These are phyloP conservation scores for Plasmodium malariae DNA, from an alignment of 169 alveolate species.

Conservation along the genomic window DNA sequence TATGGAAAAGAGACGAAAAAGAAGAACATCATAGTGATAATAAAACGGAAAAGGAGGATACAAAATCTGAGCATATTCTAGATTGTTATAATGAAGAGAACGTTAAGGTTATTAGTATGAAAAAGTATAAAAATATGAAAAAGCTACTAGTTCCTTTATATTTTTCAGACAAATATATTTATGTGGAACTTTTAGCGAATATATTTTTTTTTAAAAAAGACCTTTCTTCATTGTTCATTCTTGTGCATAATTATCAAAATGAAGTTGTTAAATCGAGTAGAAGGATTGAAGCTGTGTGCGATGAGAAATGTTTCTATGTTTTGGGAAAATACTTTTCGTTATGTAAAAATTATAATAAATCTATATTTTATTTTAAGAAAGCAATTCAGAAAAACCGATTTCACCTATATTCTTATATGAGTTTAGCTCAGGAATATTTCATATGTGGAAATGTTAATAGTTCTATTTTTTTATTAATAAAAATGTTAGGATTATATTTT, in stretches of 20 bases:
- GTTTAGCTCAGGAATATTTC: slow-evolving; percentile 63
- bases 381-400: slow-evolving; percentile 16
- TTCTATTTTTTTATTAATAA: slow-evolving; percentile 13
- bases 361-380: slow-evolving; percentile 41
- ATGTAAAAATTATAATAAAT: not conserved
- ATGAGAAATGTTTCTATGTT: slow-evolving; percentile 20
- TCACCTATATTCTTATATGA: slow-evolving; percentile 30
- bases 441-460: slow-evolving; percentile 41
- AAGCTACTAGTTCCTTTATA: slow-evolving; percentile 23
- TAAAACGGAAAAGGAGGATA: not conserved
- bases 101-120: slow-evolving; percentile 5
- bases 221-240: slow-evolving; percentile 1
- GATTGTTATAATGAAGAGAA: not conserved
- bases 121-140: slow-evolving; percentile 18
- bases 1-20: not conserved
- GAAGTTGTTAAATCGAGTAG: not conserved
- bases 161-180: slow-evolving; percentile 36
- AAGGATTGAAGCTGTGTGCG: not conserved
- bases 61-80: not conserved
- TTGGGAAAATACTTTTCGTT: slow-evolving; percentile 46
- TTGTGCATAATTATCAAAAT: slow-evolving; percentile 18
- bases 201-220: slow-evolving; percentile 27
- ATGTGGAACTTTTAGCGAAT: slow-evolving; percentile 40
- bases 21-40: not conserved
- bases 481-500: slow-evolving; percentile 26